Percentiles rank a stretch among this genome's conserved stretches.
These are phyloP conservation scores for Phytopythium delawarense DNA, from an alignment of 352 stramenopile genomes.

Conservation along the genomic window DNA sequence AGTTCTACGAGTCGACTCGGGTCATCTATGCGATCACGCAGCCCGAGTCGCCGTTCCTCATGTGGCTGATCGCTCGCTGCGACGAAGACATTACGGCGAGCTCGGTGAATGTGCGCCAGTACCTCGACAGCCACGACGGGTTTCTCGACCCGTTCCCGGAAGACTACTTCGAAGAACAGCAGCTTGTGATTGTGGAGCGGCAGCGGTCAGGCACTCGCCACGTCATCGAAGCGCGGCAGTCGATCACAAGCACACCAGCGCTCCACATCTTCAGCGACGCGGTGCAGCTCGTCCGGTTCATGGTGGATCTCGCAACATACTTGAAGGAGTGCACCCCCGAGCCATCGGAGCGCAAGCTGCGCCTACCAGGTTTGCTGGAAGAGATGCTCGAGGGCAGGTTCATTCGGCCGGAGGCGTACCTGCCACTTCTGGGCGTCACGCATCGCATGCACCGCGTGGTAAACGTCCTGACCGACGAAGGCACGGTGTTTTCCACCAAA, in stretches of 20 bases:
- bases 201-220: conserved; percentile 27
- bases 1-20: conserved; percentile 38
- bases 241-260: conserved; percentile 30
- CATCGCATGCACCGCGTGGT: conserved; percentile 33
- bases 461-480: conserved; percentile 51
- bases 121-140: conserved; percentile 28
- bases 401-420: conserved; percentile 45
- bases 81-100: conserved; percentile 42
- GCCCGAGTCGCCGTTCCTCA: conserved; percentile 46
- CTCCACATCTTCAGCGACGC: conserved; percentile 58
- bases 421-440: conserved; percentile 32
- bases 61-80: conserved; percentile 46
- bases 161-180: conserved; percentile 35
- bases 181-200: conserved; percentile 34
- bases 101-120: conserved; percentile 21
- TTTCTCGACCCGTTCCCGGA: conserved; percentile 52
- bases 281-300: conserved; percentile 50
- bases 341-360: conserved; percentile 42
- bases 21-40: conserved; percentile 26
- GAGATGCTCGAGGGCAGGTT: conserved; percentile 39
- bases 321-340: conserved; percentile 50
- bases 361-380: conserved; percentile 32
- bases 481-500: conserved; percentile 72
- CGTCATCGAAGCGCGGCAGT: conserved; percentile 39
- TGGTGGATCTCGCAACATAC: conserved; percentile 61